These are phyloP conservation scores for Xylariaceae sp. DNA, from an alignment of 2,329 filamentous ascomycete species.

Conservation along the genomic window DNA sequence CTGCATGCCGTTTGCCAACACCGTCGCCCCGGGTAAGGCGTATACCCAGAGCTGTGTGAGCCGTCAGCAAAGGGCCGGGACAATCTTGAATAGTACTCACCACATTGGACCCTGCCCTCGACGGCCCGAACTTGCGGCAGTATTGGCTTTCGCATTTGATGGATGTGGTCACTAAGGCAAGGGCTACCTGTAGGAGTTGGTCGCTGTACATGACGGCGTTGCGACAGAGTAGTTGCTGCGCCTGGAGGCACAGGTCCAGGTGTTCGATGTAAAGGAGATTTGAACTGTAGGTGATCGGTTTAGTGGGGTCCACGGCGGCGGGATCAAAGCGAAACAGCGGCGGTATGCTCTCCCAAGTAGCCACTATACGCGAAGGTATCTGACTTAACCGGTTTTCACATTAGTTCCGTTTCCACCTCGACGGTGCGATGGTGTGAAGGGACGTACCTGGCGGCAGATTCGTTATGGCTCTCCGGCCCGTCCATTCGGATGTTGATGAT, in stretches of 20 bases:
- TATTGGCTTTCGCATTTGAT: neutral
- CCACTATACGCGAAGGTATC: neutral
- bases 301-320: too few species aligned
- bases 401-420: too few species aligned
- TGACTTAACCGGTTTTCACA: too few species aligned
- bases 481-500: neutral
- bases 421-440: too few species aligned
- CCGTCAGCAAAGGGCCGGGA: too few species aligned
- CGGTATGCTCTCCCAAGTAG: neutral
- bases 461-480: too few species aligned
- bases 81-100: neutral
- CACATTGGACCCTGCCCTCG: neutral
- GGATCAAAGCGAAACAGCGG: neutral
- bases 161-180: neutral
- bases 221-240: neutral
- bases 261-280: slow-evolving; percentile 1
- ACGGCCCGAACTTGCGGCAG: neutral
- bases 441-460: too few species aligned
- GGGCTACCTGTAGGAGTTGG: too few species aligned
- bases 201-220: too few species aligned
- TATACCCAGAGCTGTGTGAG: slow-evolving; percentile 3
- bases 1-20: slow-evolving; percentile 1
- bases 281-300: neutral
- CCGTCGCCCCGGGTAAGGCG: slow-evolving; percentile 1
- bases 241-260: neutral